Base-by-base conservation (phyloP, 1,284 basidiomycete genomes). In the Inonotus hispidus region DNA sequence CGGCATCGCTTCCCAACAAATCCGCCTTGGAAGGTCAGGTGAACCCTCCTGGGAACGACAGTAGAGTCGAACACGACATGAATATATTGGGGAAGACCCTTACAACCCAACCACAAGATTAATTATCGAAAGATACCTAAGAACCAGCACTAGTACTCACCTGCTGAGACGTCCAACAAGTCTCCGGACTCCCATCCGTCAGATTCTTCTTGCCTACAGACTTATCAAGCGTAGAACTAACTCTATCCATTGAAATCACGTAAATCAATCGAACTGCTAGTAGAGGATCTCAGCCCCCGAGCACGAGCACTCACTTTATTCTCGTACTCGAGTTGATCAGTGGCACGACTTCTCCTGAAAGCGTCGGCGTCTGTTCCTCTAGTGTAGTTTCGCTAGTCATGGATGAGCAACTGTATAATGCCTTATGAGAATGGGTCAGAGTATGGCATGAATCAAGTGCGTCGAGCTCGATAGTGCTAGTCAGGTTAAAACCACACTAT, bases 81-180 rank as follows among this genome's bases (percentile, higher is more conserved):
- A 63, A 92, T 80, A 66, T 75, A 85, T 73, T 92, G 90, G 1
- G 88, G 89, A 16, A 85, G 76, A 29, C 88, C 88, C 88, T 61
- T 16, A 7, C n/a, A 25, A 23, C 8, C 4, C 27, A n/a, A 37
- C 10, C n/a, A n/a, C 5, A 7, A 43, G 32, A 3, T 32, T 8
- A 8, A 32, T 32, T n/a, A 11, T 39, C 38, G 38, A 16, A 16
- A 38, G 25, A n/a, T 38, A 27, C 8, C 8, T 37, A 25, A n/a
- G 16, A 23, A 47, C 13, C 6, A 37, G 10, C 2, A 14, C 14
- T 41, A 8, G 6, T 13, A 63, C 71, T 47, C 64, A 87, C 90
- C 78, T 90, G 86, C 71, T 88, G 85, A 27, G 89, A 90, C 38
- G 88, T 85, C 89, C 90, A 92, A 71, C 90, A 92, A 21, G 90